Evolutionary conservation across 768 basidiomycete species (phyloP).

Genomic region (Tricholoma sp.): DNA sequence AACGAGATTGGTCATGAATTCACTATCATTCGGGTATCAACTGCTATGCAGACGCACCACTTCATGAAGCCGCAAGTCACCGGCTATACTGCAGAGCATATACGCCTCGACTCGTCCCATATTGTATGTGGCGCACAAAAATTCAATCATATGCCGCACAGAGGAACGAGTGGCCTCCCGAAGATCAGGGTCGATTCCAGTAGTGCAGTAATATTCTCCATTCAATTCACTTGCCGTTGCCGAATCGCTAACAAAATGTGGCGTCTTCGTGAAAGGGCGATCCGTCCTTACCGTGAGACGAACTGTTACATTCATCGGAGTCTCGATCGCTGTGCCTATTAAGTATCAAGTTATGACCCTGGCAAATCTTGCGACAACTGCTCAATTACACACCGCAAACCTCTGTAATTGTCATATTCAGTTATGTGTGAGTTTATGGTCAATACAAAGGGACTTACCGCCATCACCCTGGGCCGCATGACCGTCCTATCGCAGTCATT

Average conservation of each 20-base stretch:
- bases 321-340: constrained; percentile 59
- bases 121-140: constrained; percentile 37
- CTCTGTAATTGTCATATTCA: constrained; percentile 28
- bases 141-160: constrained; percentile 54
- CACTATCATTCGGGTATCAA: no score
- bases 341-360: not conserved
- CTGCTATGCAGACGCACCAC: constrained; percentile 28
- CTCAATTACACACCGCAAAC: constrained; percentile 48
- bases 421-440: not conserved
- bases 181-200: constrained; percentile 52
- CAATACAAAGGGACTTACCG: not conserved
- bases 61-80: constrained; percentile 57
- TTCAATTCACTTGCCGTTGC: constrained; percentile 19
- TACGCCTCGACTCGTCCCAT: constrained; percentile 48
- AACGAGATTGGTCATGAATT: not conserved
- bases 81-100: constrained; percentile 57
- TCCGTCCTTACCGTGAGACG: constrained; percentile 55
- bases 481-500: constrained; percentile 39
- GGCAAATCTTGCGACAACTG: not conserved
- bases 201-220: constrained; percentile 52
- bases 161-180: constrained; percentile 51
- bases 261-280: constrained; percentile 51
- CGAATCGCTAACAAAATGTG: constrained; percentile 42
- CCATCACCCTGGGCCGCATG: constrained; percentile 27
- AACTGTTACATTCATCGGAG: constrained; percentile 51